These are phyloP conservation scores for Rhizodiscina lignyota DNA, from an alignment of 495 filamentous ascomycete species.

Conservation along the genomic window DNA sequence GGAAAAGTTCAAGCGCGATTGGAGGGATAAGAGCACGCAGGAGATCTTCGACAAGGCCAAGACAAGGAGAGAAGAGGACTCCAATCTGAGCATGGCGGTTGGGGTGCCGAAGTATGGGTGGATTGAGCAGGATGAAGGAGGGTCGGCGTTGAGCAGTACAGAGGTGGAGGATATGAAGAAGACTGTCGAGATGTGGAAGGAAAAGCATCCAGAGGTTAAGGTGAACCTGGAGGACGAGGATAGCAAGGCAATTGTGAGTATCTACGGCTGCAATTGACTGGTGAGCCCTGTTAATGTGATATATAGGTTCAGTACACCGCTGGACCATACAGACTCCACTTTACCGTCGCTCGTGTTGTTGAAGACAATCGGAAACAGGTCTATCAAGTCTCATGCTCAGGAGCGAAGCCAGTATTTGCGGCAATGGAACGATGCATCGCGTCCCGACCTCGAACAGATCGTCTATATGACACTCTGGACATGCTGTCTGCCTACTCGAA, in stretches of 20 bases:
- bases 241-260: not conserved
- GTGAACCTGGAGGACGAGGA: not conserved
- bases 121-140: not conserved
- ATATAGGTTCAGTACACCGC: not conserved
- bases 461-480: no score
- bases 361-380: not conserved
- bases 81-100: not conserved
- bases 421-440: not conserved
- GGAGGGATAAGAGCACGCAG: not conserved
- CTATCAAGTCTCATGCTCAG: not conserved
- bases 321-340: not conserved
- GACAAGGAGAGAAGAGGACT: not conserved
- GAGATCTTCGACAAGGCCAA: not conserved
- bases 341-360: not conserved
- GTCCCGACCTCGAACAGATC: not conserved
- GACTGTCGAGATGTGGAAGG: not conserved
- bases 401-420: not conserved
- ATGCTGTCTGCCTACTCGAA: no score
- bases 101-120: slow-evolving; percentile 1
- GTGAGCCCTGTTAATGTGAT: not conserved
- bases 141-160: not conserved
- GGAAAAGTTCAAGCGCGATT: not conserved
- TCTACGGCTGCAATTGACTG: not conserved
- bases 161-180: not conserved
- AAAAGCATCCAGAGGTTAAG: not conserved